Conservation (phyloP, 768 basidiomycete genomes). For the Polyporus arcularius region DNA sequence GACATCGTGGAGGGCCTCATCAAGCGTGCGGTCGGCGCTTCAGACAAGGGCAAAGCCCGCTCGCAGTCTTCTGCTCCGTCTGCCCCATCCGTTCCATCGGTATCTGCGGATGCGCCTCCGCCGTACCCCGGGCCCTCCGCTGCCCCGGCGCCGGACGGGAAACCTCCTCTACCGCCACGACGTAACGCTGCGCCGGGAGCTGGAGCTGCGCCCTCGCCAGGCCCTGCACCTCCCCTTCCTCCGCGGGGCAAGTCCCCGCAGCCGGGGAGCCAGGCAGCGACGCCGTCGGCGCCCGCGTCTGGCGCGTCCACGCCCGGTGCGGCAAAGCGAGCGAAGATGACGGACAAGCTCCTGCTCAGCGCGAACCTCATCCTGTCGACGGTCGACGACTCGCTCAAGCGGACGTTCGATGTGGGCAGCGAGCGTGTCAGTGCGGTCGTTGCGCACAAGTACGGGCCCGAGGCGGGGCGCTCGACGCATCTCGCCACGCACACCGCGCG, state of each 20-base stretch:
- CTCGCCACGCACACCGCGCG: slow-evolving; percentile 64
- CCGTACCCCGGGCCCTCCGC: neutral
- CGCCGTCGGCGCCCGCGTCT: neutral
- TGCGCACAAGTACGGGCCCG: slow-evolving; percentile 58
- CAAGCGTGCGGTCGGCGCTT: slow-evolving; percentile 51
- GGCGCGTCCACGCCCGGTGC: slow-evolving; percentile 1
- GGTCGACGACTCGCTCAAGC: slow-evolving; percentile 57
- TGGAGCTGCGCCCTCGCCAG: neutral
- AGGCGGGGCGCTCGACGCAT: slow-evolving; percentile 59
- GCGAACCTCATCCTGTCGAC: slow-evolving; percentile 69
- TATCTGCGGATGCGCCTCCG: neutral
- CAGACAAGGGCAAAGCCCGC: slow-evolving; percentile 1
- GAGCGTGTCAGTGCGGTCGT: slow-evolving; percentile 50
- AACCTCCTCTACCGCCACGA: slow-evolving; percentile 5
- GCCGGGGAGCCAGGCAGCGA: neutral
- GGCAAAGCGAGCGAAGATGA: slow-evolving; percentile 28
- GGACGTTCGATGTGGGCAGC: slow-evolving; percentile 52
- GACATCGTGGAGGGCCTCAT: slow-evolving; percentile 61
- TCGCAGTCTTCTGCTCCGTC: neutral
- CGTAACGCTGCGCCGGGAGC: neutral
- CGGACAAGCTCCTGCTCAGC: slow-evolving; percentile 55
- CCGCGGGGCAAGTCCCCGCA: slow-evolving; percentile 15
- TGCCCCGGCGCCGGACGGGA: neutral
- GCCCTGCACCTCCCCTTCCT: slow-evolving; percentile 10
- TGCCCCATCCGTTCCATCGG: neutral